Conservation (phyloP, 2,329 filamentous ascomycete species). For the Zymoseptoria ardabiliae region DNA sequence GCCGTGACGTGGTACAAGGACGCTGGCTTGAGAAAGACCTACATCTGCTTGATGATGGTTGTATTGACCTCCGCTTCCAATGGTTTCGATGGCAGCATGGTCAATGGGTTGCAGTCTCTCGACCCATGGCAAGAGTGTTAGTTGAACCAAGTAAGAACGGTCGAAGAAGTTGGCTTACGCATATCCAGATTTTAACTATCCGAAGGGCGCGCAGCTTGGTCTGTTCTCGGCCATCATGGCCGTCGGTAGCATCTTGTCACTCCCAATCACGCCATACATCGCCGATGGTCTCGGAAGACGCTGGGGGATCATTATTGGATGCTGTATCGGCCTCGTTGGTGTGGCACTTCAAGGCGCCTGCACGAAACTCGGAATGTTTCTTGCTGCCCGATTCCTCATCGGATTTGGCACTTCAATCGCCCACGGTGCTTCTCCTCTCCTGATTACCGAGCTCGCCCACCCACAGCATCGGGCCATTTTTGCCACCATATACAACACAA, state of each 20-base stretch:
- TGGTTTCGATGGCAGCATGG: conserved; percentile 46
- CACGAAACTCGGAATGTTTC: conserved; percentile 38
- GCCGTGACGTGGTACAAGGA: conserved; percentile 30
- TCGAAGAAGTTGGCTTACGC: not conserved
- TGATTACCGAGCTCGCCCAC: conserved; percentile 40
- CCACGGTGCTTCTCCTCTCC: conserved; percentile 24
- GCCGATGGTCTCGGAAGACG: conserved; percentile 43
- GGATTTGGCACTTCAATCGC: conserved; percentile 38
- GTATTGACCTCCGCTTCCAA: conserved; percentile 35
- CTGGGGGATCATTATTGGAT: conserved; percentile 42
- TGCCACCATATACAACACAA: conserved; percentile 43
- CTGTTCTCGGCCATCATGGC: conserved; percentile 44
- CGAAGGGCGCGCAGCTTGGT: conserved; percentile 33
- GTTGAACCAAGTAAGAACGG: conserved; percentile 5
- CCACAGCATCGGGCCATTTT: conserved; percentile 44
- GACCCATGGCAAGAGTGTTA: conserved; percentile 37
- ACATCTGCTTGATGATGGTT: conserved; percentile 29
- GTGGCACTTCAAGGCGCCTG: conserved; percentile 37
- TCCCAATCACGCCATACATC: conserved; percentile 43
- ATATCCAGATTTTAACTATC: conserved; percentile 27
- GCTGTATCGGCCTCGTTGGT: conserved; percentile 40
- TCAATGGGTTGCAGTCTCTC: conserved; percentile 45
- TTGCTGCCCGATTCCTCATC: conserved; percentile 37
- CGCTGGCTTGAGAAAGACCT: conserved; percentile 24
- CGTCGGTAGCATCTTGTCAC: conserved; percentile 41